Conservation (phyloP, 495 filamentous ascomycete genomes). For the Trichoderma reesei region DNA sequence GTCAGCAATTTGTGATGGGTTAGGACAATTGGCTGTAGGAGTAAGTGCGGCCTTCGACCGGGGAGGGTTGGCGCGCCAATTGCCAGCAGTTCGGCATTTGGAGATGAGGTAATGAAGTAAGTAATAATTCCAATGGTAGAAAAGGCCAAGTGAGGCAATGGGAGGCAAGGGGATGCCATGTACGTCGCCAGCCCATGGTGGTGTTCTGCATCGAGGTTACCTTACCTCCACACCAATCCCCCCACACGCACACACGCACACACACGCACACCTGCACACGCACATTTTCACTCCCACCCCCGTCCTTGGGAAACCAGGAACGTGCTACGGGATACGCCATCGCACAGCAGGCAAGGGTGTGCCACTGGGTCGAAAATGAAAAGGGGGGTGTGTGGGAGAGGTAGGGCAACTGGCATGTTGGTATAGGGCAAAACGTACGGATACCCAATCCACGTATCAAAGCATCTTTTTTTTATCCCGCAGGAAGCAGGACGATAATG, state of each 20-base stretch:
- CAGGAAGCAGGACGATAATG: slow-evolving; percentile 10
- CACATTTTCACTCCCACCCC: not conserved
- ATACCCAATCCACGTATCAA: slow-evolving; percentile 11
- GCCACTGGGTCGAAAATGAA: slow-evolving; percentile 1
- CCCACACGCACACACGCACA: slow-evolving; percentile 1
- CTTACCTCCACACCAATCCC: slow-evolving; percentile 1
- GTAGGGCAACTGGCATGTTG: slow-evolving; percentile 7
- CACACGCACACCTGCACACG: not conserved
- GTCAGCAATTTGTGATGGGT: too few species aligned
- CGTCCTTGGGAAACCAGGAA: not conserved
- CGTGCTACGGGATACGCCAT: slow-evolving; percentile 4
- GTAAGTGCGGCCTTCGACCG: too few species aligned
- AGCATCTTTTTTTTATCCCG: slow-evolving; percentile 10
- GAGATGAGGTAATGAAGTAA: too few species aligned
- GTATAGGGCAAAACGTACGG: slow-evolving; percentile 9
- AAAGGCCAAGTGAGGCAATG: too few species aligned
- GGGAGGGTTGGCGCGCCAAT: too few species aligned
- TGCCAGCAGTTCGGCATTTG: too few species aligned
- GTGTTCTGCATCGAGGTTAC: slow-evolving; percentile 5
- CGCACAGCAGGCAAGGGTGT: slow-evolving; percentile 4
- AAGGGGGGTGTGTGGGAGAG: slow-evolving; percentile 8
- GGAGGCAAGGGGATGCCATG: too few species aligned
- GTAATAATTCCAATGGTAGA: too few species aligned
- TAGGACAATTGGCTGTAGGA: too few species aligned
- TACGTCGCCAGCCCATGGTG: too few species aligned